Base-by-base conservation (phyloP, 371 early-diverging fungal species). In the Zopfochytrium polystomum region DNA sequence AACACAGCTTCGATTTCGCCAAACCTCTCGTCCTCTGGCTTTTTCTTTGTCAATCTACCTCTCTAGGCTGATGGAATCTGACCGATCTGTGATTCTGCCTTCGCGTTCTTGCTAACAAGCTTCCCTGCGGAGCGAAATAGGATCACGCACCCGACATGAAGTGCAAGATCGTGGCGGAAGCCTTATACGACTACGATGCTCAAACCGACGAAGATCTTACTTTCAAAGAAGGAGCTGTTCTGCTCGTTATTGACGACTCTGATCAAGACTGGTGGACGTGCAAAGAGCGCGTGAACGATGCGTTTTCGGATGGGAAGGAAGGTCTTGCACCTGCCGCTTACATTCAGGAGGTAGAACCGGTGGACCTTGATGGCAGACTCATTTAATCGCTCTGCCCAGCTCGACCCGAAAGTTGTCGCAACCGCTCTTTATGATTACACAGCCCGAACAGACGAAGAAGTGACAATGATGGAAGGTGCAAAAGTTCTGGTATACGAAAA, bases 381-480 rank as follows among this genome's bases (percentile, higher is more conserved):
- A 9, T 51, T 4, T 51, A 7, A 15, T 26, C 13, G 13, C 22
- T 43, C 5, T 11, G 11, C 15, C 3, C 49, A 74, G 75, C 63
- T 67, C 23, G 49, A 60, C 18, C 72, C 72, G n/a, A 30, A 60
- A 5, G 42, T 56, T 23, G 31, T 55, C 20, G 72, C 60, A 22
- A 59, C 60, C 50, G 85, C 88, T 15, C 70, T 87, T n/a, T 94
- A 93, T 66, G 87, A 88, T 68, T 96, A 95, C 74, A 83, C 83
- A 46, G 88, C 95, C 30, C 79, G 83, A 43, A 89, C 87, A 33
- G 87, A 85, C 65, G 95, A 94, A 52, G 96, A 95, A 75, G 77
- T 95, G 55, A 73, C 77, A 46, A 81, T 96, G 62, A 71, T 77
- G 32, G 92, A 96, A 67, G 86, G 67, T 42, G 73, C 65, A 15